Evolutionary conservation across 768 basidiomycete genomes (phyloP).

Genomic region (Collybia sp.): DNA sequence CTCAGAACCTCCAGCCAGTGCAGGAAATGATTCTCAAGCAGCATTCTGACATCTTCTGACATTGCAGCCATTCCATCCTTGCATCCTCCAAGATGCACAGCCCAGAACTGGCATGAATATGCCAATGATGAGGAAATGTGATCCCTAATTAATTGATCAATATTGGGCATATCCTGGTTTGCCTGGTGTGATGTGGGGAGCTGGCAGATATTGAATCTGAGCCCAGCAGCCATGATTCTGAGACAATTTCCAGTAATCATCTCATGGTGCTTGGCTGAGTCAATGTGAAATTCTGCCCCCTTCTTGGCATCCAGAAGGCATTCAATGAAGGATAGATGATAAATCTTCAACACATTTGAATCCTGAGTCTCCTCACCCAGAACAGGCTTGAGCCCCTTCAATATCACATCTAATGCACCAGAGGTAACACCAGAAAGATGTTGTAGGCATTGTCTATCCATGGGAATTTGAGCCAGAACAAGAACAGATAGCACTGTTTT

Average conservation of each 20-base stretch:
- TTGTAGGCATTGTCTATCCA: too few species aligned
- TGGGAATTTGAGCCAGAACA: background rate
- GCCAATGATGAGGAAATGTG: slow-evolving; percentile 3
- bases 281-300: too few species aligned
- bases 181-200: too few species aligned
- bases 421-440: too few species aligned
- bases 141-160: background rate
- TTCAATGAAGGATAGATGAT: too few species aligned
- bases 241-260: too few species aligned
- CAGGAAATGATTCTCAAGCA: slow-evolving; percentile 2
- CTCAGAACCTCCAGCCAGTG: slow-evolving; percentile 15
- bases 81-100: slow-evolving; percentile 5
- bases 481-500: background rate
- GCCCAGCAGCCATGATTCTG: too few species aligned
- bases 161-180: too few species aligned
- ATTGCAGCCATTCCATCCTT: background rate
- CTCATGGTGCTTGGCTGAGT: background rate
- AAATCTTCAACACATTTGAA: background rate
- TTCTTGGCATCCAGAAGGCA: too few species aligned
- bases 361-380: background rate
- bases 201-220: too few species aligned
- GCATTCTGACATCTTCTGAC: background rate
- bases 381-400: background rate
- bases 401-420: background rate
- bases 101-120: too few species aligned